Conservation (phyloP, 192 early-diverging fungal species). For the Gamsiella multidivaricata region DNA sequence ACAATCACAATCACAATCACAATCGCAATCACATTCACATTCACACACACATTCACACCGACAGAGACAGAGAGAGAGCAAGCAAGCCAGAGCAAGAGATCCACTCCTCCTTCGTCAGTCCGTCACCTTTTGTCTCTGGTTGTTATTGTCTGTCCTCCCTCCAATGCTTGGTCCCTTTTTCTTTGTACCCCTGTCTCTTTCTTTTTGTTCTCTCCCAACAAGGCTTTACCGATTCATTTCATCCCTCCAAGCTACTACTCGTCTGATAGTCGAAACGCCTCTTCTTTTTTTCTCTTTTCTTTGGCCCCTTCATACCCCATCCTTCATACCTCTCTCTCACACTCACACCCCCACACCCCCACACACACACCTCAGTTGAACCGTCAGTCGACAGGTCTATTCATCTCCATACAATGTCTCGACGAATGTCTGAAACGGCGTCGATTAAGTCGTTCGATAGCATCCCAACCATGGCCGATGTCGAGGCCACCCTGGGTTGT, state of each 20-base stretch:
- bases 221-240: no score
- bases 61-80: no score
- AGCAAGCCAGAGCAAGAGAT: no score
- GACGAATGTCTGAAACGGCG: slow-evolving; percentile 53
- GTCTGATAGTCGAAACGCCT: no score
- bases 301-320: neutral
- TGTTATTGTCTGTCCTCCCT: neutral
- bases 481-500: slow-evolving; percentile 51
- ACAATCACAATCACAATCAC: no score
- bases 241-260: no score
- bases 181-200: neutral
- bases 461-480: slow-evolving; percentile 55
- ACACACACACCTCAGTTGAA: no score
- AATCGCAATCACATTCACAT: no score
- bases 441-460: slow-evolving; percentile 49
- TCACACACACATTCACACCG: no score
- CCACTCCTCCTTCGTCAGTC: neutral
- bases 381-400: no score
- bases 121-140: neutral
- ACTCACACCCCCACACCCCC: neutral
- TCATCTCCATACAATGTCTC: slow-evolving; percentile 26
- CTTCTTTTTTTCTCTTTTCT: neutral
- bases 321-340: neutral
- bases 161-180: neutral
- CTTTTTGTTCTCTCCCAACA: neutral